Evolutionary conservation across 2,329 filamentous ascomycete genomes (phyloP), one percentile per base, ranked within the genome.

Genomic region (Aspergillus aculeatus): DNA sequence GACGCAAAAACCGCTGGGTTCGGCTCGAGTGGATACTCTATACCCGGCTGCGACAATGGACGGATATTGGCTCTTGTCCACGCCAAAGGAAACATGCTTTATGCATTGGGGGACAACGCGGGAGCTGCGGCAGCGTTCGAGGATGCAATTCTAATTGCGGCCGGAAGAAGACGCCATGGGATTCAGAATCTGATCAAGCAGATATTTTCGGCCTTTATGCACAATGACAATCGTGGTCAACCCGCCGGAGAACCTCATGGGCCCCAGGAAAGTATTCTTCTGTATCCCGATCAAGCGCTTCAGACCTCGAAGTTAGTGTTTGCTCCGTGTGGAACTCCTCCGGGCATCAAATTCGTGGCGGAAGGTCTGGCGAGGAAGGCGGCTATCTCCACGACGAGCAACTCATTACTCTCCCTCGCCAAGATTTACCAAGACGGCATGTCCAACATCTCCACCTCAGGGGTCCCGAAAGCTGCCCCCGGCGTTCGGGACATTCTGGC

Each of bases 361-460:
- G 86, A 91, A 49, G 89, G 88, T 11, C 81, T 88, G 48, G 85
- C 91, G 16, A 87, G 87, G 66, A 90, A 88, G 70, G 90, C 92
- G 6, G 93, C 92, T 2, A 84, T 96, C 24, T 92, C 93, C 12
- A 98, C 93, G 0, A 97, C 93, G 0, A 98, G 95, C 75, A 99
- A 99, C 72, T 96, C 94, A 0, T 81, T 99, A 19, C 82, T 99
- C 2, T 99, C 95, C 0, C 80, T 99, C 47, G 95, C 95, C 23
- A 99, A 99, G 76, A 99, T 99, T 38, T 96, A 96, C 65, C 95
- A 99, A 75, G 95, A 99, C 78, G 88, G 91, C 31, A 94, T 97
- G 86, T 92, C 94, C 2, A 92, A 86, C 59, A 87, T 87, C 19
- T 84, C 84, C 21, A 77, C 82, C 10, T 81, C 82, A 23, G 80